phyloP scores from a whole-genome alignment of 1,139 yeast genomes.

The Yamadazyma jaroonii region DNA sequence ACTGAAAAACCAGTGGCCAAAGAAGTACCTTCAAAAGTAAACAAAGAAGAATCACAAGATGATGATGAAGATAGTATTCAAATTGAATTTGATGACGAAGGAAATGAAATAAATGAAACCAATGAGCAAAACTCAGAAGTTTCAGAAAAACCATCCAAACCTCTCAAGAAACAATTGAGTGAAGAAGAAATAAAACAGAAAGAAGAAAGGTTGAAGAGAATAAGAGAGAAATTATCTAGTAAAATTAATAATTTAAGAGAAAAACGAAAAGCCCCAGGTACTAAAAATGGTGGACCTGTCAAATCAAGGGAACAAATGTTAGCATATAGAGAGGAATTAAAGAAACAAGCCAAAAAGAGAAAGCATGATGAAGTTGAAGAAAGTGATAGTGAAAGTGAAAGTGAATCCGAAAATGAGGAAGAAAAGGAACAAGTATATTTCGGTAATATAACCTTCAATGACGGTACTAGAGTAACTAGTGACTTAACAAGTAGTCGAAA shows the following conservation, averaged over 20 bases:
- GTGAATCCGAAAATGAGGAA: slow-evolving; percentile 31
- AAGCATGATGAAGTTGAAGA: slow-evolving; percentile 38
- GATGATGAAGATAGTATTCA: slow-evolving; percentile 32
- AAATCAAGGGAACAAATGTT: slow-evolving; percentile 74
- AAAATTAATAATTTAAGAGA: slow-evolving; percentile 71
- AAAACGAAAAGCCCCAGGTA: slow-evolving; percentile 89
- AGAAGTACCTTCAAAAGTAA: slow-evolving; percentile 5
- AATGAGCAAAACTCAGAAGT: background rate
- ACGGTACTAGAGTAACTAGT: slow-evolving; percentile 79
- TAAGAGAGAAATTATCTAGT: slow-evolving; percentile 69
- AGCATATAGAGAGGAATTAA: slow-evolving; percentile 52
- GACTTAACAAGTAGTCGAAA: slow-evolving; percentile 62
- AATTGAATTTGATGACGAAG: slow-evolving; percentile 74
- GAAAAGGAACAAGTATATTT: slow-evolving; percentile 54
- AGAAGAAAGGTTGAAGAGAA: slow-evolving; percentile 57
- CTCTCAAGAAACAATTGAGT: slow-evolving; percentile 28
- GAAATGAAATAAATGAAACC: slow-evolving; percentile 48
- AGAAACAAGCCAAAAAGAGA: slow-evolving; percentile 32
- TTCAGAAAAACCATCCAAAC: slow-evolving; percentile 14
- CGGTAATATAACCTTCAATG: slow-evolving; percentile 79
- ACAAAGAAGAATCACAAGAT: slow-evolving; percentile 14
- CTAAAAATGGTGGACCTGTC: slow-evolving; percentile 77
- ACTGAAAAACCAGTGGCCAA: slow-evolving; percentile 6
- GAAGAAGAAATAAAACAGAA: slow-evolving; percentile 49
- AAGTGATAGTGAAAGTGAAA: slow-evolving; percentile 17